Evolutionary conservation across 1,139 yeast genomes (phyloP), one percentile per base, ranked within the genome.

Genomic region (Hanseniaspora gamundiae): DNA sequence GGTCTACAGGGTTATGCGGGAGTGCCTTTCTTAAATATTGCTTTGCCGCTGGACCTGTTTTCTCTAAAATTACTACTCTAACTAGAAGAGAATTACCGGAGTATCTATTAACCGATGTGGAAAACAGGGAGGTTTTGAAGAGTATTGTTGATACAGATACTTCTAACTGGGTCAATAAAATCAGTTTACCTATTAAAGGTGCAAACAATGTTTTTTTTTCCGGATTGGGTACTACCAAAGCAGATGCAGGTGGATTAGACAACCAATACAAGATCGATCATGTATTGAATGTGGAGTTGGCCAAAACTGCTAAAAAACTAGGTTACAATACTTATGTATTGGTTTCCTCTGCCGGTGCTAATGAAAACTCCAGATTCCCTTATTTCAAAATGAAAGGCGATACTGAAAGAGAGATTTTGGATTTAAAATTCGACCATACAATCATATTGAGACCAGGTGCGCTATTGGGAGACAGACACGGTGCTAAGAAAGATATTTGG

Each of bases 141-240:
- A 16, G 66, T 4, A 48, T 68, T 2, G 56, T 69, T 31, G 73
- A 70, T 42, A 48, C 57, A 8, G 71, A 74, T 44, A 49, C 66
- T 13, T 47, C 48, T 1, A 61, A 66, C 40, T 78, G 82, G 80
- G 58, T 59, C 2, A 39, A 49, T 41, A 35, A 51, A 44, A 44
- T 61, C 31, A 7, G n/a, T 35, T 19, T 41, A 43, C 27, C 46
- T 47, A 51, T 57, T 56, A 48, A 47, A 30, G 55, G 52, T 26
- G 39, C 48, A 4, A 28, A 42, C 22, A 59, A 59, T 26, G 59
- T 68, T 1, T 68, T 75, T 47, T 72, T 79, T 50, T 73, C 84
- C 1, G 76, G 78, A 0, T 71, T 85, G 52, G 94, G 87, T n/a
- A 81, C 94, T 14, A 84, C 94, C 1, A 68, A 72, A 43, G 78